A percentile compares a stretch with the other conserved stretches of the same genome.
Conservation (phyloP, 177 flowering plant genomes). For the Tripterygium wilfordii region DNA sequence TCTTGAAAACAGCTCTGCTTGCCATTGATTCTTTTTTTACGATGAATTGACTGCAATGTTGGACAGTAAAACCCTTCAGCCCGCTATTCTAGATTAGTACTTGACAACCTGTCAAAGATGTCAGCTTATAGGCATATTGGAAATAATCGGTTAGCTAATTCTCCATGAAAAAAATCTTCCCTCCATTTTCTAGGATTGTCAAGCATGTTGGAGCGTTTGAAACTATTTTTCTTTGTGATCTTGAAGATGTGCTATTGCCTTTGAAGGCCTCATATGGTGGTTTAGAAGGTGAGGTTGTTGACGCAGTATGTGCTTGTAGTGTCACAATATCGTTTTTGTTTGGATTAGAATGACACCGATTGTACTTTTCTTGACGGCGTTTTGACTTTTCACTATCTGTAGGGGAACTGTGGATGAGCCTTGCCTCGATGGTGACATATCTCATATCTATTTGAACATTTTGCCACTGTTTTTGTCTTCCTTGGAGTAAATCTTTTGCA, state of each 20-base stretch:
- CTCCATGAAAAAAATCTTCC: no score
- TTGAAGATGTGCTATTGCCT: slow-evolving; percentile 52
- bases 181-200: slow-evolving; percentile 55
- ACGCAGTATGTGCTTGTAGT: background rate
- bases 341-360: background rate
- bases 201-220: slow-evolving; percentile 79
- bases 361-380: no score
- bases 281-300: slow-evolving; percentile 55
- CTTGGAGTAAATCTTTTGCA: slow-evolving; percentile 27
- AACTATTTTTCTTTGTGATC: slow-evolving; percentile 57
- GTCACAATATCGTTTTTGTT: slow-evolving; percentile 2
- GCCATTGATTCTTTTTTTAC: slow-evolving; percentile 60
- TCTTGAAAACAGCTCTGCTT: slow-evolving; percentile 59
- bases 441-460: slow-evolving; percentile 80
- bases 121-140: slow-evolving; percentile 1
- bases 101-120: slow-evolving; percentile 2
- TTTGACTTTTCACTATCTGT: no score
- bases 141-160: background rate
- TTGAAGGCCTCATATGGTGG: slow-evolving; percentile 32
- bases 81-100: slow-evolving; percentile 69
- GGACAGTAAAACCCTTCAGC: slow-evolving; percentile 44
- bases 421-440: slow-evolving; percentile 79
- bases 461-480: slow-evolving; percentile 58
- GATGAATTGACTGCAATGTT: slow-evolving; percentile 57
- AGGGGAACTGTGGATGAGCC: slow-evolving; percentile 93